These are phyloP conservation scores for Tulasnella sp. DNA, from an alignment of 768 basidiomycete genomes.

Conservation along the genomic window DNA sequence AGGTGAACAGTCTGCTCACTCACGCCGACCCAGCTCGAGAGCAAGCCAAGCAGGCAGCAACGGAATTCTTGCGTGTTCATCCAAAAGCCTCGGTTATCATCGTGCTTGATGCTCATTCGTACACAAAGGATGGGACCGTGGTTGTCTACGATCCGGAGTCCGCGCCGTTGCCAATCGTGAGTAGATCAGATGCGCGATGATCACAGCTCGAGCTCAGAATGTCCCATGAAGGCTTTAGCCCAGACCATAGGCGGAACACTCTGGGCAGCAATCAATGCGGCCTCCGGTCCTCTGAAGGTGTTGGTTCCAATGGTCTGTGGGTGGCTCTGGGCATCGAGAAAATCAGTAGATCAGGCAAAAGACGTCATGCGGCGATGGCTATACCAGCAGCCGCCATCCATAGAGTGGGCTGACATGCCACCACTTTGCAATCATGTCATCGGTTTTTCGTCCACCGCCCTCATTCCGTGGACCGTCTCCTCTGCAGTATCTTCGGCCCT, in stretches of 20 bases:
- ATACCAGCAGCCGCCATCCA: neutral
- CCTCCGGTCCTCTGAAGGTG: neutral
- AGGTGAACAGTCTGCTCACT: neutral
- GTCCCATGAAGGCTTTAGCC: neutral
- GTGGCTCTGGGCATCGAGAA: neutral
- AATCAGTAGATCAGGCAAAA: neutral
- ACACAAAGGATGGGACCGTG: neutral
- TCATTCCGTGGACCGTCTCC: neutral
- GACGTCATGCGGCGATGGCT: neutral
- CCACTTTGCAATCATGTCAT: neutral
- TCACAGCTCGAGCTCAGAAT: too few species aligned
- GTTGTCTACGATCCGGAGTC: neutral
- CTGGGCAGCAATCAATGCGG: neutral
- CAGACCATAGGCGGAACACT: neutral
- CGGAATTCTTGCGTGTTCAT: neutral
- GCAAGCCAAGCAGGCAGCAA: neutral
- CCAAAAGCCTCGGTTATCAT: neutral
- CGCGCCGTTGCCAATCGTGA: neutral
- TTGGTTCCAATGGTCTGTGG: neutral
- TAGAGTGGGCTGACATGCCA: neutral
- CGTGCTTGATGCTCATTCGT: neutral
- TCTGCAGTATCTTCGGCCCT: neutral
- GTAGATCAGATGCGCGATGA: too few species aligned
- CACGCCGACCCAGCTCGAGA: neutral
- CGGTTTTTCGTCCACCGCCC: neutral